Conservation (phyloP, 1,139 yeast genomes). For the Sugiyamaella neomexicana region DNA sequence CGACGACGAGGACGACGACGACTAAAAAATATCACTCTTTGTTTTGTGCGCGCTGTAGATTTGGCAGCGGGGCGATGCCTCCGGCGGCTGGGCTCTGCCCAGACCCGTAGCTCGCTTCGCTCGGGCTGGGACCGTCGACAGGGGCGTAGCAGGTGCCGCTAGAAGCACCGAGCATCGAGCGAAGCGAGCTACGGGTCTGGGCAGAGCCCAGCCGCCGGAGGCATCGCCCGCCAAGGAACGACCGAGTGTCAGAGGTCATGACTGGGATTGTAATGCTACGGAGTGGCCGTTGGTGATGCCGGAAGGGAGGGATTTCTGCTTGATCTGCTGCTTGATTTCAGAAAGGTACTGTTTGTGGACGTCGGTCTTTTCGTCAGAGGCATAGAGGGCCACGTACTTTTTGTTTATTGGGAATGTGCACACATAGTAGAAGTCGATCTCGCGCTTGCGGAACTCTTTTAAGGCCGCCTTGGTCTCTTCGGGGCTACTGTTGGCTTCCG, state of each 20-base stretch:
- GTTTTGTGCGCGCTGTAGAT: not conserved
- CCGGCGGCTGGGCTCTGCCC: constrained; percentile 13
- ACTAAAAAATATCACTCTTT: not conserved
- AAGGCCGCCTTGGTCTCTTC: constrained; percentile 40
- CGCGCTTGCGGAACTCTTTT: constrained; percentile 53
- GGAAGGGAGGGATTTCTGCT: constrained; percentile 28
- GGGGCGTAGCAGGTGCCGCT: too few relatives aligned
- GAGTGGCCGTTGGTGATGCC: constrained; percentile 29
- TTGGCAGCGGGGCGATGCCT: not conserved
- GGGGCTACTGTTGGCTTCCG: constrained; percentile 27
- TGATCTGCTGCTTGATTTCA: constrained; percentile 28
- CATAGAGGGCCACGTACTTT: constrained; percentile 78
- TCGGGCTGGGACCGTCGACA: too few relatives aligned
- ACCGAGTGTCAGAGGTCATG: not conserved
- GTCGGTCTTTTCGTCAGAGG: constrained; percentile 30
- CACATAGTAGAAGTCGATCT: constrained; percentile 74
- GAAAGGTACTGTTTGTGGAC: constrained; percentile 30
- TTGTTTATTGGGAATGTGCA: constrained; percentile 74
- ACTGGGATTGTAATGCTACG: constrained; percentile 20
- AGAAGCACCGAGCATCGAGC: not conserved
- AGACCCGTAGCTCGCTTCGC: constrained; percentile 9
- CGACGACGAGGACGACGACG: constrained; percentile 58
- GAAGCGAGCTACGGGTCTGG: constrained; percentile 7
- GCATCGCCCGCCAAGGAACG: not conserved
- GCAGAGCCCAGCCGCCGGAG: constrained; percentile 14